Percentiles rank a stretch among this genome's conserved stretches.
phyloP scores from a whole-genome alignment of 1,284 basidiomycete species.

The Coniophora puteana region DNA sequence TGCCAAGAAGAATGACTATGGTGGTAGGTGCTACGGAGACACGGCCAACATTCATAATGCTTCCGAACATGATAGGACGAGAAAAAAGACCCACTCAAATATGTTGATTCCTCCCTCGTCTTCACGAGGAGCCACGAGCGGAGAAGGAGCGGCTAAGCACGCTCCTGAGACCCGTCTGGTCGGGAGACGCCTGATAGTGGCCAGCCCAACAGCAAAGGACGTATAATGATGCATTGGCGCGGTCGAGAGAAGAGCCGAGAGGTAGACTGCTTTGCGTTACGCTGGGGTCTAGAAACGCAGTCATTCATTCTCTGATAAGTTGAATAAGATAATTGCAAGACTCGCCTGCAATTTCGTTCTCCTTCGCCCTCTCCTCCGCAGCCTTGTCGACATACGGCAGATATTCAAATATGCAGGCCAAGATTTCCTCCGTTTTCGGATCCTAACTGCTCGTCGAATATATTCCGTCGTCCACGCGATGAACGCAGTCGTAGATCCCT shows the following conservation, averaged over 20 bases:
- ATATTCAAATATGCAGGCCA: slow-evolving; percentile 42
- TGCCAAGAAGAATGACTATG: too few relatives aligned
- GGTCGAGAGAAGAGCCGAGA: slow-evolving; percentile 38
- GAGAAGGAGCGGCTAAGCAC: slow-evolving; percentile 88
- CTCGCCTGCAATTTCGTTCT: slow-evolving; percentile 48
- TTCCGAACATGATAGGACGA: too few relatives aligned
- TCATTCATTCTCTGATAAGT: not conserved
- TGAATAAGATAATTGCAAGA: slow-evolving; percentile 10
- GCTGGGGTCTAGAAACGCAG: slow-evolving; percentile 52
- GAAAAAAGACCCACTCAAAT: too few relatives aligned
- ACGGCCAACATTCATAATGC: too few relatives aligned
- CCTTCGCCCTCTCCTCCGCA: slow-evolving; percentile 41
- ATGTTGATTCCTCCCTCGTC: too few relatives aligned
- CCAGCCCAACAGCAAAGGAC: slow-evolving; percentile 18
- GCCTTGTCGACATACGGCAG: slow-evolving; percentile 49
- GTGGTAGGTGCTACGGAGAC: too few relatives aligned
- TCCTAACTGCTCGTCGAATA: slow-evolving; percentile 1
- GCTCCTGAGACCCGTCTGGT: slow-evolving; percentile 59
- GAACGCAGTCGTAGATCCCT: slow-evolving; percentile 79
- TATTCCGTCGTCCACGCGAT: slow-evolving; percentile 8
- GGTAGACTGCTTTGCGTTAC: slow-evolving; percentile 72
- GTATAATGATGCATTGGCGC: slow-evolving; percentile 6
- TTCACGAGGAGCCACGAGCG: too few relatives aligned
- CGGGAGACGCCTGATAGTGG: slow-evolving; percentile 8
- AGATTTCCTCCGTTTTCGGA: slow-evolving; percentile 15